A percentile compares a stretch with the other conserved stretches of the same genome.
Conservation (phyloP, 1,284 basidiomycete genomes). For the Apiotrichum mycotoxinovorans region DNA sequence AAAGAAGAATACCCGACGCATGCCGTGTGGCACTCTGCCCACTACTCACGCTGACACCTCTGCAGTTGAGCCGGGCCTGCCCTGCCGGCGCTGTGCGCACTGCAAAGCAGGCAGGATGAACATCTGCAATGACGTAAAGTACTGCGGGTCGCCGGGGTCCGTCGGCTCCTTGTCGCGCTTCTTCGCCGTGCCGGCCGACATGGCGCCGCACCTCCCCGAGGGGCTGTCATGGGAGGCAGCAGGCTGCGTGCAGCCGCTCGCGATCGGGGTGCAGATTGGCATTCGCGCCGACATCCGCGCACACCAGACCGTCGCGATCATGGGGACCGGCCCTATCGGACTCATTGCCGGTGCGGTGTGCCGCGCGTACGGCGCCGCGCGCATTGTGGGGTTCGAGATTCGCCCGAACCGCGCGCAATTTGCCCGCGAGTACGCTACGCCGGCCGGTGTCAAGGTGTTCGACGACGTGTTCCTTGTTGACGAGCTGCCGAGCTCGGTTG, state of each 20-base stretch:
- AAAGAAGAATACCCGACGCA: too few relatives aligned
- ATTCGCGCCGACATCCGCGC: slow-evolving; percentile 41
- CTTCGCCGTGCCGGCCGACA: slow-evolving; percentile 45
- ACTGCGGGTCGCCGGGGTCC: slow-evolving; percentile 44
- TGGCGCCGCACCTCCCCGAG: slow-evolving; percentile 50
- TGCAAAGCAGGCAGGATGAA: slow-evolving; percentile 72
- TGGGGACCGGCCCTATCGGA: slow-evolving; percentile 52
- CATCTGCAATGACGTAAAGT: slow-evolving; percentile 42
- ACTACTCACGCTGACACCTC: background rate
- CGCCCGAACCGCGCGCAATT: slow-evolving; percentile 77
- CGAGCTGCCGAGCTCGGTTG: slow-evolving; percentile 19
- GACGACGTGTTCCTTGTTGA: slow-evolving; percentile 41
- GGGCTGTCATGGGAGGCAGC: slow-evolving; percentile 52
- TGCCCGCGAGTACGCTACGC: slow-evolving; percentile 64
- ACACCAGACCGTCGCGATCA: slow-evolving; percentile 43
- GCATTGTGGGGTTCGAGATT: slow-evolving; percentile 59
- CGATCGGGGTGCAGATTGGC: slow-evolving; percentile 51
- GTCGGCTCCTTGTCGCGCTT: slow-evolving; percentile 41
- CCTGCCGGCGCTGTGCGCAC: slow-evolving; percentile 47
- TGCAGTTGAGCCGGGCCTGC: slow-evolving; percentile 59
- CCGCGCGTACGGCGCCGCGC: slow-evolving; percentile 51
- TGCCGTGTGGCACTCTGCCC: too few relatives aligned
- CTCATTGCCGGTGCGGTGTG: slow-evolving; percentile 52
- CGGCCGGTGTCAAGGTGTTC: slow-evolving; percentile 40
- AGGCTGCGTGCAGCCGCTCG: slow-evolving; percentile 79